phyloP scores from a whole-genome alignment of 73 alveolate genomes.

The Stentor roeselii region DNA sequence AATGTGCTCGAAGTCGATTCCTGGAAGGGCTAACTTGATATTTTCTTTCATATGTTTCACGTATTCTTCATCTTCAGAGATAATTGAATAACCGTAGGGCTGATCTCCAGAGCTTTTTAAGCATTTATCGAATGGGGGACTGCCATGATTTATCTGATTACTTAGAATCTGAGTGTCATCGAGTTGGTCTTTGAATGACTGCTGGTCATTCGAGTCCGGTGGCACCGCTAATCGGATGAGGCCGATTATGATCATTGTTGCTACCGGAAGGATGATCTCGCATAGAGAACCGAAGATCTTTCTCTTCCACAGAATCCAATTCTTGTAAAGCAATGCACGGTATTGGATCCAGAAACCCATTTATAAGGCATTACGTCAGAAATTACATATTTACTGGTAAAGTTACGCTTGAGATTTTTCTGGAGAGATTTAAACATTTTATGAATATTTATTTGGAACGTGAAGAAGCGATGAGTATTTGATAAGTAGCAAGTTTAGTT shows the following conservation, averaged over 20 bases:
- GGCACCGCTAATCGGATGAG: background rate
- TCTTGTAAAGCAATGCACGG: slow-evolving; percentile 68
- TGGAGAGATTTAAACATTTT: no score
- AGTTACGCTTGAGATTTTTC: no score
- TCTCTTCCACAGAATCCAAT: slow-evolving; percentile 67
- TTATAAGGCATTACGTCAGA: no score
- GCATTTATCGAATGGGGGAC: background rate
- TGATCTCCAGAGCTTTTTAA: background rate
- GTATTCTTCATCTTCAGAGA: background rate
- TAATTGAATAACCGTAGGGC: background rate
- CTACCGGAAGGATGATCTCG: slow-evolving; percentile 62
- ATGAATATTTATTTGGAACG: no score
- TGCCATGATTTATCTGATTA: background rate
- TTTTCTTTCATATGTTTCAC: background rate
- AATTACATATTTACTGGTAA: no score
- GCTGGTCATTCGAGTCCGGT: background rate
- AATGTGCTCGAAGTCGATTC: background rate
- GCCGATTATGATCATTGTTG: slow-evolving; percentile 37
- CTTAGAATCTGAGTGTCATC: background rate
- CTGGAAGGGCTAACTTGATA: background rate
- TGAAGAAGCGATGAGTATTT: no score
- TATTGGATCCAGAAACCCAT: slow-evolving; percentile 29
- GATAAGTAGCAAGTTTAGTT: no score
- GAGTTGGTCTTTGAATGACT: background rate
- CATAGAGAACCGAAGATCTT: slow-evolving; percentile 51